Evolutionary conservation across 495 filamentous ascomycete species (phyloP), one percentile per base, ranked within the genome.

Genomic region (Glonium stellatum): DNA sequence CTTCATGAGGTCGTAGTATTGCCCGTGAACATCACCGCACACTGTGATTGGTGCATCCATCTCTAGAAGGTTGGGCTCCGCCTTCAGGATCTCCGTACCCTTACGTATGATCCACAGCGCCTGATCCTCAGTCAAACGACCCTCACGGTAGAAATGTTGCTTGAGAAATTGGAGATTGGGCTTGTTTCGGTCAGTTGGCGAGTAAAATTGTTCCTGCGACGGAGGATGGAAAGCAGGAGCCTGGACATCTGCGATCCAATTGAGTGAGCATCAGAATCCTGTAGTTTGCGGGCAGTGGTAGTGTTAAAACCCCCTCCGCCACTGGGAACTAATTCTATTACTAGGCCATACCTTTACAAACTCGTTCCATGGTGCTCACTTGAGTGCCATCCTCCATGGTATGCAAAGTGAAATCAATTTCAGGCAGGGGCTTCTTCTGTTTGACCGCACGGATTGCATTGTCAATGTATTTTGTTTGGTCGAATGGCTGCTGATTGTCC

Each of bases 1-100:
- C 79, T 98, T 98, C 93, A 98, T 98, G 72, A 98, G 75, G 76
- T 98, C 93, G 69, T 95, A 97, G 74, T 96, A 98, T 76, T 98
- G 93, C 57, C 93, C 93, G 74, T 98, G 93, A 55, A 98, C 91
- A 70, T 98, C 93, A 68, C 93, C 93, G 70, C 93, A 98, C 37
- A 98, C 93, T n/a, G 93, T 98, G 72, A 98, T 98, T 27, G 93
- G 93, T 34, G 93, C 93, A 77, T 98, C 93, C 93, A 98, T 97
- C 78, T 98, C 93, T 60, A 98, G 82, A 51, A 98, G 78, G 73
- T 97, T 98, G 36, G 93, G 93, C 75, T 98, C 93, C 42, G 83
- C 77, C 62, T 83, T 85, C 55, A 98, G 78, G 34, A 97, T 71
- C 70, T 96, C 84, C 39, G 89, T 88, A 57, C 92, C 93, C 54